Evolutionary conservation across 495 filamentous ascomycete species (phyloP).

Genomic region (Aspergillus nidulans): DNA sequence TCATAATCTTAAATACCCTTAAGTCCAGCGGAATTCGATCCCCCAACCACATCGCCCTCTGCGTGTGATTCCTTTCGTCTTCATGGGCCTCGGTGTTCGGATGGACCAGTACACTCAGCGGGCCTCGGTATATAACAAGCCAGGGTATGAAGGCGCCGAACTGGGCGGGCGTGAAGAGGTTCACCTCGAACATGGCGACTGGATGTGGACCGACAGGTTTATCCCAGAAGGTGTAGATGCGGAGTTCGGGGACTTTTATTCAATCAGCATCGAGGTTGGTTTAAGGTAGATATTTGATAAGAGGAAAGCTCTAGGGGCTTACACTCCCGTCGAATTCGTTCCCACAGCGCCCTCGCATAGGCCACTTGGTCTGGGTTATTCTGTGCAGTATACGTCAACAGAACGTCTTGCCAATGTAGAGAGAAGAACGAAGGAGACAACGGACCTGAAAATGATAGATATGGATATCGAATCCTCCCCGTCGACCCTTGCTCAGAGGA

Average conservation of each 20-base stretch:
- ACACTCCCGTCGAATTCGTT: constrained; percentile 80
- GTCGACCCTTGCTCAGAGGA: constrained; percentile 55
- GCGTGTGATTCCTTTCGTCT: constrained; percentile 65
- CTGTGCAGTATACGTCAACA: constrained; percentile 23
- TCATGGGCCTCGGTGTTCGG: constrained; percentile 63
- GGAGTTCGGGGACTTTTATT: constrained; percentile 70
- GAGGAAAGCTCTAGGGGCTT: too few species aligned
- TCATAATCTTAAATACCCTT: constrained; percentile 49
- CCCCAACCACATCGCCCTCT: constrained; percentile 83
- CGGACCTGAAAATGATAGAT: constrained; percentile 66
- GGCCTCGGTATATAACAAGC: constrained; percentile 79
- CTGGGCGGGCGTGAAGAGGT: constrained; percentile 77
- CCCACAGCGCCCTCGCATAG: constrained; percentile 68
- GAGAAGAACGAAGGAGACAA: neutral
- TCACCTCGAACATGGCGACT: constrained; percentile 87
- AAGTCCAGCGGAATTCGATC: constrained; percentile 66
- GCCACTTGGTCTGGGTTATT: constrained; percentile 55
- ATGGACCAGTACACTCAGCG: constrained; percentile 73
- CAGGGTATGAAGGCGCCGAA: constrained; percentile 85
- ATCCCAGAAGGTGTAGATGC: constrained; percentile 76
- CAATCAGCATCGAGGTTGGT: neutral
- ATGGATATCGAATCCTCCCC: constrained; percentile 71
- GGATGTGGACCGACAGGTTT: constrained; percentile 77
- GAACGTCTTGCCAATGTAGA: neutral
- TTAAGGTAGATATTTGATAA: too few species aligned